Base-by-base conservation (phyloP, 2,329 filamentous ascomycete genomes). In the Byssochlamys sp. region DNA sequence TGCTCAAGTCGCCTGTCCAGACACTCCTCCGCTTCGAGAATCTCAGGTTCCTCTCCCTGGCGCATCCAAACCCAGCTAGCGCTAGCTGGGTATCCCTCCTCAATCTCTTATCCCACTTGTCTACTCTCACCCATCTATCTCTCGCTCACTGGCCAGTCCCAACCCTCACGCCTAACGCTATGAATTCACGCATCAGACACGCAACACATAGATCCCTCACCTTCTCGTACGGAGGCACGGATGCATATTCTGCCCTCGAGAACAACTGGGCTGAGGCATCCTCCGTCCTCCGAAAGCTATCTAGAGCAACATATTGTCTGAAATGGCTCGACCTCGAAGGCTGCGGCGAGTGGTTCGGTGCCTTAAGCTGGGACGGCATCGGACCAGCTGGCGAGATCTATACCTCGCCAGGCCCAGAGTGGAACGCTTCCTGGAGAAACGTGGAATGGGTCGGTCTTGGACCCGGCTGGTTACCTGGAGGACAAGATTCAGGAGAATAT, bases 251-350 rank as follows among this genome's bases (percentile, higher is more conserved):
- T 6, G 72, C 73, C 2, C 68, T 77, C 29, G 81, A 84, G 57
- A 73, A 80, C 55, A 78, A 84, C 65, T 80, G 78, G 74, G 75
- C 77, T 39, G 82, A 85, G 66, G 78, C 82, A 1, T 76, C 80
- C 0, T 77, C 77, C 19, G 77, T 85, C 24, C 72, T 86, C 1
- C 78, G 81, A 4, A 79, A 79, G 26, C 72, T 86, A 1, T 82
- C 80, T 27, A 71, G 76, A 52, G 76, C 77, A 50, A 81, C 82
- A 0, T 81, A 84, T 62, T 82, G 81, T 51, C 72, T 86, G 2
- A 77, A 79, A 62, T 85, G 82, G 81, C 75, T 86, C 1, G 84
- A 86, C 62, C 70, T 86, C 1, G 81, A 84, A 66, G 83, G 83
- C 7, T 86, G 84, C 63, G 69, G 67, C 2, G 71, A 75, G 25